These are phyloP conservation scores for Pezicula rhizophila DNA, from an alignment of 2,329 filamentous ascomycete species.

Conservation along the genomic window DNA sequence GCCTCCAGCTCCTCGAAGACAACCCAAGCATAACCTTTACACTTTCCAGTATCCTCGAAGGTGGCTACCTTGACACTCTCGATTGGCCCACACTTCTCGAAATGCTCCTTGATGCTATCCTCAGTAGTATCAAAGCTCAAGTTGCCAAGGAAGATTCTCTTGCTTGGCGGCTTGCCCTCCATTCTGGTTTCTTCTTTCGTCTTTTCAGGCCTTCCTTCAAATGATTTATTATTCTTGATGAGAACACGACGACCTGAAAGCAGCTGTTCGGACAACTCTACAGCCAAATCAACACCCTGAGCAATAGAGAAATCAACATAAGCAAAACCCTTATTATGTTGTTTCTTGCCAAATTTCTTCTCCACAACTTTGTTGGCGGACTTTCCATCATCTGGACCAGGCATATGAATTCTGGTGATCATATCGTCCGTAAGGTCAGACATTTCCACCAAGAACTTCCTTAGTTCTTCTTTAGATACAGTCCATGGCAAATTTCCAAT, in stretches of 20 bases:
- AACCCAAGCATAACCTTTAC: slow-evolving; percentile 96
- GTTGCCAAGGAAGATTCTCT: slow-evolving; percentile 85
- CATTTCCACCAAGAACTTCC: slow-evolving; percentile 71
- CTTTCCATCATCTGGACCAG: slow-evolving; percentile 40
- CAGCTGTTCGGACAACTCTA: slow-evolving; percentile 80
- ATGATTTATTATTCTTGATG: slow-evolving; percentile 89
- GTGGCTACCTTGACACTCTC: slow-evolving; percentile 83
- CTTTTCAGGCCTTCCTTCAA: slow-evolving; percentile 80
- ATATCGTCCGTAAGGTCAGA: slow-evolving; percentile 61
- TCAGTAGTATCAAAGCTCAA: slow-evolving; percentile 76
- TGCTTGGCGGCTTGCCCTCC: slow-evolving; percentile 62
- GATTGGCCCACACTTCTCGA: slow-evolving; percentile 77
- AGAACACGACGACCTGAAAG: slow-evolving; percentile 72
- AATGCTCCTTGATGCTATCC: slow-evolving; percentile 75
- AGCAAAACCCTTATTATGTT: slow-evolving; percentile 81
- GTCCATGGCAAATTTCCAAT: slow-evolving; percentile 92
- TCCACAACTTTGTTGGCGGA: slow-evolving; percentile 25
- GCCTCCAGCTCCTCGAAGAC: slow-evolving; percentile 76
- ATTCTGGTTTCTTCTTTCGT: slow-evolving; percentile 29
- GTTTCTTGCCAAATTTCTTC: slow-evolving; percentile 20
- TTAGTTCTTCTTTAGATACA: slow-evolving; percentile 66
- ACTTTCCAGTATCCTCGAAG: slow-evolving; percentile 95
- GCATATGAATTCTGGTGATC: slow-evolving; percentile 68
- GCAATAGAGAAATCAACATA: slow-evolving; percentile 82
- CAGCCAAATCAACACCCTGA: slow-evolving; percentile 63